These are phyloP conservation scores for Hyphopichia wangnamkhiaoensis DNA, from an alignment of 1,139 yeast species.

Conservation along the genomic window DNA sequence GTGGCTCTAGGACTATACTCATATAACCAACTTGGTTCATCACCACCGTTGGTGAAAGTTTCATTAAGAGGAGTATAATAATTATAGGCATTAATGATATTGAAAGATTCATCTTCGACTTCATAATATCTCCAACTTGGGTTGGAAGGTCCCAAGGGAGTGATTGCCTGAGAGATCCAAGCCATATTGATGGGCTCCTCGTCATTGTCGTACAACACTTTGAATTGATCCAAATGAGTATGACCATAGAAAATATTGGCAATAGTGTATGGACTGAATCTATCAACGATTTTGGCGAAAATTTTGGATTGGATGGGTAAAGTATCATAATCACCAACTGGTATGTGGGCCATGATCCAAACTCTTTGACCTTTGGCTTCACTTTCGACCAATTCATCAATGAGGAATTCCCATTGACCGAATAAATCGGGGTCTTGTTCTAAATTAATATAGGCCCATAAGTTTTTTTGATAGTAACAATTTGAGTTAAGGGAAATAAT, in stretches of 20 bases:
- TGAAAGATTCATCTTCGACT: conserved; percentile 64
- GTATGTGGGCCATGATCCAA: conserved; percentile 73
- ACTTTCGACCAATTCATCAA: conserved; percentile 59
- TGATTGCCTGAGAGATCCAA: conserved; percentile 67
- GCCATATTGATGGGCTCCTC: conserved; percentile 55
- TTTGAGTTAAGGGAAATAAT: conserved; percentile 68
- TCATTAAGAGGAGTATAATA: conserved; percentile 55
- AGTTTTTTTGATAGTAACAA: conserved; percentile 64
- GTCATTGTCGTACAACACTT: conserved; percentile 49
- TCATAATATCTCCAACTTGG: conserved; percentile 76
- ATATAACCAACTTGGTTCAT: conserved; percentile 55
- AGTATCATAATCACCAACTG: conserved; percentile 55
- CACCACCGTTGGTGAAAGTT: conserved; percentile 48
- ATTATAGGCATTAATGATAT: conserved; percentile 59
- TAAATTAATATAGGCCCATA: conserved; percentile 61
- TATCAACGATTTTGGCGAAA: conserved; percentile 57
- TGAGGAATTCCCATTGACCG: conserved; percentile 63
- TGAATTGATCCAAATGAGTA: conserved; percentile 70
- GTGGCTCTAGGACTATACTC: conserved; percentile 57
- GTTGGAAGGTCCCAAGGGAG: conserved; percentile 59
- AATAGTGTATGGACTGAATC: conserved; percentile 69
- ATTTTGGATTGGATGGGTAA: conserved; percentile 63
- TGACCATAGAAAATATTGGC: conserved; percentile 73
- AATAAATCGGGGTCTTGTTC: conserved; percentile 57
- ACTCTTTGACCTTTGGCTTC: conserved; percentile 61